Conservation (phyloP, 345 rosid species). For the Salix koriyanagi region DNA sequence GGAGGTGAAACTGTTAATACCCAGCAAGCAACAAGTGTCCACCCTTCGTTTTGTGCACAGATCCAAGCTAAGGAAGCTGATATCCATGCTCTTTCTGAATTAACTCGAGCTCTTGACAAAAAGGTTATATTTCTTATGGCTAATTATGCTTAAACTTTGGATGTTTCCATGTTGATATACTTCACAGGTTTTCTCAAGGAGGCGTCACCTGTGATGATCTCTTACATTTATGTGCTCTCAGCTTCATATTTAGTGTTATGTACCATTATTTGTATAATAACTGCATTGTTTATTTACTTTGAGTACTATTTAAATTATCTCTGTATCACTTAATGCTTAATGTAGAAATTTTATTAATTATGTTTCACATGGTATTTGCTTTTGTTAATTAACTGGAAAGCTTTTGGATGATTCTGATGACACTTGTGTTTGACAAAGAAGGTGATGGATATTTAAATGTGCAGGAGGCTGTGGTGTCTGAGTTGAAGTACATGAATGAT, state of each 20-base stretch:
- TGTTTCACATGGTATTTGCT: neutral
- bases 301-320: neutral
- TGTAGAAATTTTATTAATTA: neutral
- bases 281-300: neutral
- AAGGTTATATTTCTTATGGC: conserved; percentile 21
- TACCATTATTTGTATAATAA: neutral
- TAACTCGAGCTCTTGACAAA: conserved; percentile 31
- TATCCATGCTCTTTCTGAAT: conserved; percentile 27
- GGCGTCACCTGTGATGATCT: neutral
- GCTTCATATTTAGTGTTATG: neutral
- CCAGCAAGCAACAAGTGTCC: conserved; percentile 13
- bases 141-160: conserved; percentile 5
- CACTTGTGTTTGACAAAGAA: neutral
- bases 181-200: neutral
- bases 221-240: neutral
- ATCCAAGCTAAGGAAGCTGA: conserved; percentile 32
- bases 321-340: neutral
- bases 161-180: neutral
- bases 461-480: conserved; percentile 69
- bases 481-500: conserved; percentile 63
- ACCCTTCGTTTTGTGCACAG: conserved; percentile 19
- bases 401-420: neutral
- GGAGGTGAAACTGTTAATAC: conserved; percentile 35
- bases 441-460: conserved; percentile 25
- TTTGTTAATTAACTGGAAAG: neutral